Percentiles rank a stretch among this genome's conserved stretches.
phyloP scores from a whole-genome alignment of 805 yeast species.

The Tanozyma kutaoensis region DNA sequence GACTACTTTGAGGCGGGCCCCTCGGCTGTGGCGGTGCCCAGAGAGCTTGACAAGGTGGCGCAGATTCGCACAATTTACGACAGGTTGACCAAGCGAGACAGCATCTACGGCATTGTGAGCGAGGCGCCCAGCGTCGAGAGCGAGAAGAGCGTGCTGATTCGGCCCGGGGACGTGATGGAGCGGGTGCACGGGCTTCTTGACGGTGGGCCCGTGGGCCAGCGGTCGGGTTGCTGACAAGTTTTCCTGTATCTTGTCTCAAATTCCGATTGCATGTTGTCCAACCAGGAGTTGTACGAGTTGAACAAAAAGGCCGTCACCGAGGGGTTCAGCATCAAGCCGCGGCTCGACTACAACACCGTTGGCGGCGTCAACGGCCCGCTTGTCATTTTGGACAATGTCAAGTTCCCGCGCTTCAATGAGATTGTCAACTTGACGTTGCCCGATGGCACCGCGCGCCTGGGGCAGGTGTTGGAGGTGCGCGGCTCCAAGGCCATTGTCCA shows the following conservation, averaged over 20 bases:
- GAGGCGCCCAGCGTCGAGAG: no score
- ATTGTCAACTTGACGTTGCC: slow-evolving; percentile 95
- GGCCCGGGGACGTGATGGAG: slow-evolving; percentile 16
- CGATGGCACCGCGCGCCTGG: slow-evolving; percentile 89
- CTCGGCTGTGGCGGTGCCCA: not conserved
- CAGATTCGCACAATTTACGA: slow-evolving; percentile 1
- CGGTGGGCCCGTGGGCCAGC: no score
- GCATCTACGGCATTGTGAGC: slow-evolving; percentile 13
- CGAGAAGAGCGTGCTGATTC: no score
- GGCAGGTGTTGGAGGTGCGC: slow-evolving; percentile 96
- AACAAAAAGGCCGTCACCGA: slow-evolving; percentile 88
- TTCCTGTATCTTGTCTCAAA: no score
- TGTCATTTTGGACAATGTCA: slow-evolving; percentile 48
- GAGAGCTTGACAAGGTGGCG: not conserved
- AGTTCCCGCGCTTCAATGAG: slow-evolving; percentile 70
- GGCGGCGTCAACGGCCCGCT: slow-evolving; percentile 98
- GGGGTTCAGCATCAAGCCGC: slow-evolving; percentile 84
- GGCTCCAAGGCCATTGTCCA: slow-evolving; percentile 97
- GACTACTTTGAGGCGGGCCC: slow-evolving; percentile 1
- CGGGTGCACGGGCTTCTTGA: slow-evolving; percentile 13
- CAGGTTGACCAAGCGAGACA: slow-evolving; percentile 1
- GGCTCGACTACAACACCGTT: slow-evolving; percentile 89
- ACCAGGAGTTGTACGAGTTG: slow-evolving; percentile 45
- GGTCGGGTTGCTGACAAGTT: no score
- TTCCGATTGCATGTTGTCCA: no score